Evolutionary conservation across 2,329 filamentous ascomycete genomes (phyloP), one percentile per base, ranked within the genome.

Genomic region (Penicillium freii): DNA sequence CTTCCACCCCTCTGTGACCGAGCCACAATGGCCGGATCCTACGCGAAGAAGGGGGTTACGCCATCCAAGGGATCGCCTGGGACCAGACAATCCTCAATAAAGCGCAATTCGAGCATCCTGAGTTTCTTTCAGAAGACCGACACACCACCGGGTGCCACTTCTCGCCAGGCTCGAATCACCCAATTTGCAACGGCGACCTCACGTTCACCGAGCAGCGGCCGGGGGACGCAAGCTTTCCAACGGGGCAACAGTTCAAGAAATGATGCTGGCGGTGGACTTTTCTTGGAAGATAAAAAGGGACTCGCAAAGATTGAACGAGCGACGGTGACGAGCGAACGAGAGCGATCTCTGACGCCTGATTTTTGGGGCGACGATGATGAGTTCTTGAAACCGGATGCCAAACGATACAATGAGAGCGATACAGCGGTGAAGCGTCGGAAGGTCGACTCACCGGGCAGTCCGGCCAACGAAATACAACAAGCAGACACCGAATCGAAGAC

Each of bases 81-180:
- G 4, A 42, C 52, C 15, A 69, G 64, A 43, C 40, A 59, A 15
- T 57, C 66, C 1, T 64, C 69, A 0, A 57, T 47, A 3, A 75
- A 72, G 55, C 61, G 62, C 38, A 90, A 90, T 65, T 79, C 80
- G 7, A 91, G 86, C 61, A 91, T 91, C 33, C 75, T 91, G 15
- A 90, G 75, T 61, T 92, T 91, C 72, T 92, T 92, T 70, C 86
- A 89, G 67, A 91, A 90, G 68, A 80, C 84, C 0, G 82, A 84
- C 39, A 82, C 83, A 13, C 74, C 75, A 0, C 73, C 51, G 77
- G 82, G 56, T 81, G 87, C 60, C 77, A 70, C 62, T 7, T 71
- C 68, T 29, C 71, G 64, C 25, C 75, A 86, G 55, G 78, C 80
- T 21, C 80, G 89, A 10, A 88, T 90, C 55, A 73, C 79, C 3